Percentiles rank a stretch among this genome's conserved stretches.
These are phyloP conservation scores for Closterium sp. DNA, from an alignment of 139 green algal species.

Conservation along the genomic window DNA sequence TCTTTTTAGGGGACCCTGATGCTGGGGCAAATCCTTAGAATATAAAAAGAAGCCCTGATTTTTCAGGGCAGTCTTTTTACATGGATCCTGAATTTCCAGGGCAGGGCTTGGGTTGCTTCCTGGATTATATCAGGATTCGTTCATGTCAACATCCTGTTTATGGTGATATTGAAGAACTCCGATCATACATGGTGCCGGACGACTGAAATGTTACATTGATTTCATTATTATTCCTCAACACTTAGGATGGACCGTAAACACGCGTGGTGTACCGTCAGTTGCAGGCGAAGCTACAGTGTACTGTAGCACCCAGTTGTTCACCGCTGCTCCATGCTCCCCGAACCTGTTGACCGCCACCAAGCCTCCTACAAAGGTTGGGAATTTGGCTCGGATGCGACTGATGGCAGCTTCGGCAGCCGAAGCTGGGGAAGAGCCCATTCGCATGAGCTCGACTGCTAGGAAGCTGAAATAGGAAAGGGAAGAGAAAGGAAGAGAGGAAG, in stretches of 20 bases:
- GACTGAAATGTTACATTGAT: too few relatives aligned
- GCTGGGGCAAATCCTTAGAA: too few relatives aligned
- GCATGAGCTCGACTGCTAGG: constrained; percentile 4
- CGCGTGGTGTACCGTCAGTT: not conserved
- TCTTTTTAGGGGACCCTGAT: too few relatives aligned
- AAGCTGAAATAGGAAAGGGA: not conserved
- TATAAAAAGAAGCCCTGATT: too few relatives aligned
- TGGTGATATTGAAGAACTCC: too few relatives aligned
- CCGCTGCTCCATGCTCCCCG: not conserved
- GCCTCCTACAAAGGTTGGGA: not conserved
- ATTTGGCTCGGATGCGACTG: not conserved
- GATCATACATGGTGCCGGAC: too few relatives aligned
- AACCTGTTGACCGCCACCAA: not conserved
- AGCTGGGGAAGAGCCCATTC: not conserved
- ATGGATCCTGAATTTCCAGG: too few relatives aligned
- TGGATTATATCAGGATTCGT: too few relatives aligned
- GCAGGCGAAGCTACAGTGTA: not conserved
- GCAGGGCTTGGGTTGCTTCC: too few relatives aligned
- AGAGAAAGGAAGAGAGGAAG: not conserved
- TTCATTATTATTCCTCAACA: too few relatives aligned
- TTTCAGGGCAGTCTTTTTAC: too few relatives aligned
- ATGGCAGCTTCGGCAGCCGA: not conserved
- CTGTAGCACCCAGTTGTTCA: not conserved
- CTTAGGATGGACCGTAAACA: not conserved
- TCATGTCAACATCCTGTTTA: too few relatives aligned